These are phyloP conservation scores for Mycothermus thermophilus DNA, from an alignment of 495 filamentous ascomycete genomes.

Conservation along the genomic window DNA sequence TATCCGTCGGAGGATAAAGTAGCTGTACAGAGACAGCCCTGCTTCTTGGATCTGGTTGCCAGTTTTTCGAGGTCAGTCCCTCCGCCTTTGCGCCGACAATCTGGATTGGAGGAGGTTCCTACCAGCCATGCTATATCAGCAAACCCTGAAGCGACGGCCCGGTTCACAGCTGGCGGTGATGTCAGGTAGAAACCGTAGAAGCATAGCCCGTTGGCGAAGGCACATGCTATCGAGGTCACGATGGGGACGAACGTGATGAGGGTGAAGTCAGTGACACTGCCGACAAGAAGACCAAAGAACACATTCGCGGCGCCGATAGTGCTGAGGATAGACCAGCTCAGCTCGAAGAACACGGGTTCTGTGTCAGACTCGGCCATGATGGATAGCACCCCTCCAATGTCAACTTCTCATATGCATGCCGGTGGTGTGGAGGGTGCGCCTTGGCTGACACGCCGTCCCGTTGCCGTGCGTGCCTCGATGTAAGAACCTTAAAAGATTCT, in stretches of 20 bases:
- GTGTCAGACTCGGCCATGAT: no score
- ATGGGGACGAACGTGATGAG: constrained; percentile 20
- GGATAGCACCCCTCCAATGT: no score
- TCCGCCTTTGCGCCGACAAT: no score
- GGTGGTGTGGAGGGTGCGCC: no score
- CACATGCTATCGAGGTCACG: constrained; percentile 15
- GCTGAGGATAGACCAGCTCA: constrained; percentile 26
- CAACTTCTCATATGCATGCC: no score
- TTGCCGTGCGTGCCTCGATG: no score
- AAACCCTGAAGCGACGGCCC: constrained; percentile 16
- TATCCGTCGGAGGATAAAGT: constrained; percentile 21
- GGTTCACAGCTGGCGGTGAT: constrained; percentile 5
- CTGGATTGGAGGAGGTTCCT: no score
- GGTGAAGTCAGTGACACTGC: constrained; percentile 17
- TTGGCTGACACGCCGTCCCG: no score
- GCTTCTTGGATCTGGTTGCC: constrained; percentile 29
- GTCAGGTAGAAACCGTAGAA: constrained; percentile 25
- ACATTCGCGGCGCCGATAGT: constrained; percentile 20
- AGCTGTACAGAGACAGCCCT: constrained; percentile 27
- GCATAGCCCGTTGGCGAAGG: constrained; percentile 24
- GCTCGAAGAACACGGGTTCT: constrained; percentile 17
- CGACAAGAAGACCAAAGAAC: constrained; percentile 16
- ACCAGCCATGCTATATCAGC: constrained; percentile 25
- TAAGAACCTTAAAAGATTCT: no score
- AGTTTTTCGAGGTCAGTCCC: no score